These are phyloP conservation scores for Tulasnella calospora DNA, from an alignment of 768 basidiomycete species.

Conservation along the genomic window DNA sequence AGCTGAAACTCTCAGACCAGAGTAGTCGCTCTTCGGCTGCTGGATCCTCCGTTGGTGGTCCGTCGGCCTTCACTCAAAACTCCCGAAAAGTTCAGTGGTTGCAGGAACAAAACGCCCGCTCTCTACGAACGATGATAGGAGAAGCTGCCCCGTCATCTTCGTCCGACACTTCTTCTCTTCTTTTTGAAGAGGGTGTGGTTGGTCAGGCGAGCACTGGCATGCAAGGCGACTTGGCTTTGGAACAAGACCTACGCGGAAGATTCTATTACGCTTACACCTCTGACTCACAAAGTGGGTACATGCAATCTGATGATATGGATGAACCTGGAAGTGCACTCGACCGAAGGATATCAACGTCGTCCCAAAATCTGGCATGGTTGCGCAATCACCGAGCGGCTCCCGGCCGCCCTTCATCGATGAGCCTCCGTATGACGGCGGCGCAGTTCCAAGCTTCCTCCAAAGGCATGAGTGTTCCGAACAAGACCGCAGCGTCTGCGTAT, in stretches of 20 bases:
- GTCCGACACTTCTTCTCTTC: conserved; percentile 37
- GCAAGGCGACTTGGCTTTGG: conserved; percentile 56
- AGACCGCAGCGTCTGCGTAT: conserved; percentile 7
- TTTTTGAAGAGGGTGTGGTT: not conserved
- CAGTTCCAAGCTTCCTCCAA: not conserved
- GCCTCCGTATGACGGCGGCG: not conserved
- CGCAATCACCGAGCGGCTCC: conserved; percentile 10
- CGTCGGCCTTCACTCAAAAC: conserved; percentile 39
- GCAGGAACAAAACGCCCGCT: conserved; percentile 69
- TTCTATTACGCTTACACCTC: conserved; percentile 70
- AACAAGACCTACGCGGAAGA: conserved; percentile 62
- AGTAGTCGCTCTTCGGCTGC: conserved; percentile 36
- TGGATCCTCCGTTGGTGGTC: not conserved
- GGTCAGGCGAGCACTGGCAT: not conserved
- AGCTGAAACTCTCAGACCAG: conserved; percentile 49
- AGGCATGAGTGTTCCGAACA: not conserved
- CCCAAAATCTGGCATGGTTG: conserved; percentile 24
- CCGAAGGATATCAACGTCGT: not conserved
- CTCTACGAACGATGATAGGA: conserved; percentile 57
- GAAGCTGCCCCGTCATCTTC: conserved; percentile 55
- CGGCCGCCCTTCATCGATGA: not conserved
- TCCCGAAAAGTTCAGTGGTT: conserved; percentile 78
- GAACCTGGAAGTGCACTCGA: conserved; percentile 16
- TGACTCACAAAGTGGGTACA: conserved; percentile 41
- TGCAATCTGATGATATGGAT: conserved; percentile 5